Evolutionary conservation across 345 rosid species (phyloP).

Genomic region (Ceriops tagal): DNA sequence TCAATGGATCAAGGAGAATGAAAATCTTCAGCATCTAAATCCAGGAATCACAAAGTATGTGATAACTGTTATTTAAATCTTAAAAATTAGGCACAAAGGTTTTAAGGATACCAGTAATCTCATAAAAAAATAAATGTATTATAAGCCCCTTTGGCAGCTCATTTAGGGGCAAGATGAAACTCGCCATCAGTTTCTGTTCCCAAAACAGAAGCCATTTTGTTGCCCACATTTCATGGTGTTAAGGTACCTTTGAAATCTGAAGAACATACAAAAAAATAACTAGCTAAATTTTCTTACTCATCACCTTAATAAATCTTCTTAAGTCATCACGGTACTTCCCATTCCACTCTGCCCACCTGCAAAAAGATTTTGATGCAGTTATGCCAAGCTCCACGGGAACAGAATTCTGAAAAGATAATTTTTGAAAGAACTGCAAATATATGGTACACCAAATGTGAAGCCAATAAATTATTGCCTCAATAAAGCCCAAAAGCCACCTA

Average conservation of each 20-base stretch:
- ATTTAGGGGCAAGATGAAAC: neutral
- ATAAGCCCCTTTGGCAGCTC: neutral
- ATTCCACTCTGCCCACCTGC: conserved; percentile 99
- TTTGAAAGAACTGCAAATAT: conserved; percentile 6
- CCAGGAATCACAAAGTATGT: neutral
- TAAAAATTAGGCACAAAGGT: neutral
- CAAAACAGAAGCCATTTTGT: neutral
- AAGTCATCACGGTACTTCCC: conserved; percentile 92
- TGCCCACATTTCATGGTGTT: neutral
- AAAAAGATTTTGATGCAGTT: conserved; percentile 14
- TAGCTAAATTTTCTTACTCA: conserved; percentile 1
- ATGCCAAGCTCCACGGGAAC: neutral
- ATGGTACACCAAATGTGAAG: neutral
- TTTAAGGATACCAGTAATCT: conserved; percentile 1
- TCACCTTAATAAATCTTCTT: conserved; percentile 81
- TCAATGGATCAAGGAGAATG: neutral
- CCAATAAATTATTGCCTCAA: neutral
- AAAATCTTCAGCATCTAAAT: neutral
- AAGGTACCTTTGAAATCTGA: conserved; percentile 4
- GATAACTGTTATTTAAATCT: neutral
- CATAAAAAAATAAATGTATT: conserved; percentile 1
- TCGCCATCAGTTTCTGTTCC: neutral
- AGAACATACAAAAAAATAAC: neutral
- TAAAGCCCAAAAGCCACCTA: neutral
- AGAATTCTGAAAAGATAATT: neutral